Base-by-base conservation (phyloP, 1,284 basidiomycete genomes). In the Ceratobasidium sp. region DNA sequence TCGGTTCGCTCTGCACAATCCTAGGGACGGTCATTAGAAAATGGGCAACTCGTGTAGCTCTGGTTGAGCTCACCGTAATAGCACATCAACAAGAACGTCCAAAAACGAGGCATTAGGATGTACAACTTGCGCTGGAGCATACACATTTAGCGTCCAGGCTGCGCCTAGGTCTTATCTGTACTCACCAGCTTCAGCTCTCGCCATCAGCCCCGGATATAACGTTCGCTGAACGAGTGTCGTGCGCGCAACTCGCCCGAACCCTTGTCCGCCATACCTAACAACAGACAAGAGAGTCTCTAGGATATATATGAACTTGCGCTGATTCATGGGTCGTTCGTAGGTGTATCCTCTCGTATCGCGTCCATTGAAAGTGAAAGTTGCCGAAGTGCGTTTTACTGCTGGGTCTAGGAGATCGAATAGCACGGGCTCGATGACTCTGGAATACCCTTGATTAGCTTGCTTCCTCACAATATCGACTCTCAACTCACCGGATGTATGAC, bases 221-320 rank as follows among this genome's bases (percentile, higher is more conserved):
- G 91, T 88, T 26, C 89, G 87, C 75, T 86, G 87, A 59, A 93
- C 83, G 9, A 83, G 82, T 9, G 88, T 87, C 14, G 84, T 84
- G 63, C 88, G 85, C 0, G 90, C 87, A 1, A 89, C 86, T 77
- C 92, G 91, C 52, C 88, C 85, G 79, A 97, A 94, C 0, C 92
- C 93, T 80, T 94, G 91, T 0, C 95, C 95, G 1, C 95, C 96
- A 79, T 96, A 96, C 28, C 89, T 87, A 54, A 93, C 88, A 3
- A 98, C 85, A 0, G 91, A 89, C 1, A 92, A 83, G 2, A 98
- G 80, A n/a, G 88, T 88, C 71, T 94, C 91, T 49, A 97, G 81
- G 6, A 93, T 81, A 80, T 94, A 88, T 70, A 88, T 86, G 14
- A 89, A 83, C 74, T 90, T 87, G 26, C 88, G 87, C 76, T 95